Evolutionary conservation across 257 asterid species (phyloP), one percentile per base, ranked within the genome.

Genomic region (Jasminum sambac): DNA sequence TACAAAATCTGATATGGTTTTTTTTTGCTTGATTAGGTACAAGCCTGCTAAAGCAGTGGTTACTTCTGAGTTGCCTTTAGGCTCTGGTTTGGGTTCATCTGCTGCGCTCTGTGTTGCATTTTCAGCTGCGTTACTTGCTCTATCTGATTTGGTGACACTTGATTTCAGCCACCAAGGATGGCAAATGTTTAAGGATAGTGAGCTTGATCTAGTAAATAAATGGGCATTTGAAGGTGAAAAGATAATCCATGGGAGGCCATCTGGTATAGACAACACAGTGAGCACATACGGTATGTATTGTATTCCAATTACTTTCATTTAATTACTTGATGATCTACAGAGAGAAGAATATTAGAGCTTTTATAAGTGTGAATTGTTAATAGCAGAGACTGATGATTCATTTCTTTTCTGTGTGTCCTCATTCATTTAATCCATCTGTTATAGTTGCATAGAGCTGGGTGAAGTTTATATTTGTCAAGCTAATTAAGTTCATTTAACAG

Each of bases 171-270:
- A 91, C 85, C 95, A 86, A 82, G 89, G 96, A 71, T 94, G 99
- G 99, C 97, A 91, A 77, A 71, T 72, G 69, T 88, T 84, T 67
- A 87, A 82, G 24, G 96, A 94, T 44, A 70, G 60, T 46, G 98
- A 94, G 75, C 85, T 91, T 70, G 98, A 89, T 17, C 79, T 91
- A 77, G 90, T 94, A 71, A 94, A 94, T 72, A 89, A 88, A 83
- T 94, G 99, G 98, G 99, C 99, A 19, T 85, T 88, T 52, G 99
- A 89, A 78, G 98, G 97, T 14, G 98, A 94, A 78, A 94, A 94
- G 82, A 94, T 94, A 72, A 84, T 91, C 66, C 99, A 94, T 66
- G 99, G 99, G 84, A 94, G 83, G 83, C 99, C 99, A 77, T 94
- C 99, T 26, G 99, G 99, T 69, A 88, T 94, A 58, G 99, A 94